These are phyloP conservation scores for Grammothele lineata DNA, from an alignment of 768 basidiomycete species.

Conservation along the genomic window DNA sequence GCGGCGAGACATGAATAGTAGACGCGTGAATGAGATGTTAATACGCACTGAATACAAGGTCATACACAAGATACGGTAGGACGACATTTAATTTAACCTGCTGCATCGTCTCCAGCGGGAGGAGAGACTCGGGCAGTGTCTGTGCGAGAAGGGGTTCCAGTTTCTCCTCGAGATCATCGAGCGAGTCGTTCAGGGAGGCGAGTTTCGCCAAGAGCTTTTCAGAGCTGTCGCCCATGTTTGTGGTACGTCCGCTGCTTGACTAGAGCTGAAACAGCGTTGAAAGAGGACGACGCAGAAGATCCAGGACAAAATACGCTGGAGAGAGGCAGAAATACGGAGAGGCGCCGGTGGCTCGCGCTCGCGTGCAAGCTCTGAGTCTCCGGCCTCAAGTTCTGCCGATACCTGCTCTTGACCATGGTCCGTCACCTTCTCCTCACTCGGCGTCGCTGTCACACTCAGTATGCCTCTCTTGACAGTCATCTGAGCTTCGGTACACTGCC, in stretches of 20 bases:
- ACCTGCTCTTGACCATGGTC: slow-evolving; percentile 26
- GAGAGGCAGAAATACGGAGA: neutral
- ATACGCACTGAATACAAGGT: slow-evolving; percentile 76
- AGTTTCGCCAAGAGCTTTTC: slow-evolving; percentile 38
- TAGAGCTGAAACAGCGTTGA: no score
- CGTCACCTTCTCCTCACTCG: slow-evolving; percentile 8
- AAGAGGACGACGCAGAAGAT: no score
- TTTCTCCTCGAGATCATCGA: slow-evolving; percentile 64
- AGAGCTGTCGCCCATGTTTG: slow-evolving; percentile 34
- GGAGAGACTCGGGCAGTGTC: slow-evolving; percentile 61
- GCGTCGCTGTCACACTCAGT: neutral
- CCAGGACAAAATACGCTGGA: neutral
- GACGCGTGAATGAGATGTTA: neutral
- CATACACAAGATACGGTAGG: slow-evolving; percentile 80
- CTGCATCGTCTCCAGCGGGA: slow-evolving; percentile 65
- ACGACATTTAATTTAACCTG: slow-evolving; percentile 79
- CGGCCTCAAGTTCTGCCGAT: no score
- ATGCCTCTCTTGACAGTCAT: slow-evolving; percentile 49
- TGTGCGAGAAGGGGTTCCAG: slow-evolving; percentile 67
- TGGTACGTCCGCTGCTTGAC: no score
- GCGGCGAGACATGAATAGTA: no score
- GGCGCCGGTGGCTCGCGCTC: no score
- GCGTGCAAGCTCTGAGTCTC: no score
- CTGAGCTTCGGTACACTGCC: slow-evolving; percentile 91
- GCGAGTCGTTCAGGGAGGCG: slow-evolving; percentile 46